Evolutionary conservation across 2,329 filamentous ascomycete genomes (phyloP).

Genomic region (Aspergillus melleus): DNA sequence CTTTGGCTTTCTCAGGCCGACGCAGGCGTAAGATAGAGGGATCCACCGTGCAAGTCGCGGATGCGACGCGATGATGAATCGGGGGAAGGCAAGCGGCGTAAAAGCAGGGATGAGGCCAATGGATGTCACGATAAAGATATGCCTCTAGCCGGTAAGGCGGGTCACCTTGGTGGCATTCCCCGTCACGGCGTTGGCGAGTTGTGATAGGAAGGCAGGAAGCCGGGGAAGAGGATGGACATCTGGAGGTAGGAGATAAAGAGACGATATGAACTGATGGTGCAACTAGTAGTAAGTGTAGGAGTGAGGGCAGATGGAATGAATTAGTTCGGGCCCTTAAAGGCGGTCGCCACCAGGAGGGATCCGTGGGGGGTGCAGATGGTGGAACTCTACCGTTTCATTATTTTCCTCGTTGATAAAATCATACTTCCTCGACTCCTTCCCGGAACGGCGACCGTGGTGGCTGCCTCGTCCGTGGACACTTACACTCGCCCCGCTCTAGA

Average conservation of each 20-base stretch:
- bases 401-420: too few relatives aligned
- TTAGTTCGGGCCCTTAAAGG: too few relatives aligned
- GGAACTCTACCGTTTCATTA: too few relatives aligned
- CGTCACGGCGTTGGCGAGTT: background rate
- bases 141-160: background rate
- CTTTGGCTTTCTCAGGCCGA: background rate
- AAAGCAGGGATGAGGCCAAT: background rate
- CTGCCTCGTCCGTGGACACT: too few relatives aligned
- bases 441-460: too few relatives aligned
- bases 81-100: background rate
- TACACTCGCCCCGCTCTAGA: too few relatives aligned
- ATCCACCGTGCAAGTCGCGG: background rate
- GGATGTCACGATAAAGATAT: background rate
- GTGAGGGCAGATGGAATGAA: background rate
- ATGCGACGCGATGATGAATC: background rate
- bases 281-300: too few relatives aligned
- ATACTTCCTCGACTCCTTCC: too few relatives aligned
- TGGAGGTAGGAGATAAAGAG: background rate
- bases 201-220: background rate
- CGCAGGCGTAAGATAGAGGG: background rate
- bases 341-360: too few relatives aligned
- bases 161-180: background rate
- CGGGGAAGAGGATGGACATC: background rate
- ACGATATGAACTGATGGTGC: background rate
- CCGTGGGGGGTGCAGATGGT: too few relatives aligned